Conservation (phyloP, 176 grass and related monocot species). For the Phoenix dactylifera region DNA sequence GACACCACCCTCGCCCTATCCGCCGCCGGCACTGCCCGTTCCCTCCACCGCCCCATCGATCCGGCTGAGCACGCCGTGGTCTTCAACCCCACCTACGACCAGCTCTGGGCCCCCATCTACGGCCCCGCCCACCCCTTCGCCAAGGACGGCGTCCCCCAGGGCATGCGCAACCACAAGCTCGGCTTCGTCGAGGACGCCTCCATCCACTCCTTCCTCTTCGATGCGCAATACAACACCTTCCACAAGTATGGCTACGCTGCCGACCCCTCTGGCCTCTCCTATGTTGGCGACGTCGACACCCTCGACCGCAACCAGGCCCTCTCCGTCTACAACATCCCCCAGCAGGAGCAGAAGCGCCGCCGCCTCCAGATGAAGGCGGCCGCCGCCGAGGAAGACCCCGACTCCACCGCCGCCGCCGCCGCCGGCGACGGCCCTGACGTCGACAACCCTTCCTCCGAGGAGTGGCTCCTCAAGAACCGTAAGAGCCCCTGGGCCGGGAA, state of each 20-base stretch:
- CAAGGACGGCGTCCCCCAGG: constrained; percentile 56
- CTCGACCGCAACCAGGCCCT: constrained; percentile 33
- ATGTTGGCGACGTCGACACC: constrained; percentile 52
- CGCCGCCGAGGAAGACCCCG: neutral
- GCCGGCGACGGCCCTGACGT: neutral
- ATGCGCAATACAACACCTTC: constrained; percentile 98
- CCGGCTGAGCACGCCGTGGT: constrained; percentile 62
- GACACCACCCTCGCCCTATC: constrained; percentile 77
- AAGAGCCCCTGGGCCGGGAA: constrained; percentile 93
- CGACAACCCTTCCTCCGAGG: constrained; percentile 60
- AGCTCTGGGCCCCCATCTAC: constrained; percentile 88
- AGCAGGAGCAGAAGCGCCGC: constrained; percentile 90
- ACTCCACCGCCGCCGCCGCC: constrained; percentile 15
- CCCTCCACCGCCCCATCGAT: constrained; percentile 56
- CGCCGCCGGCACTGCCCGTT: constrained; percentile 33
- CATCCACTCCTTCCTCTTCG: constrained; percentile 86
- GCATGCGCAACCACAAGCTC: constrained; percentile 97
- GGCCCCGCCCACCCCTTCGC: constrained; percentile 78
- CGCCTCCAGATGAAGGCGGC: constrained; percentile 49
- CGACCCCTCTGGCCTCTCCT: constrained; percentile 83
- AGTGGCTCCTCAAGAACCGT: constrained; percentile 79
- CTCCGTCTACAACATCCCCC: constrained; percentile 91
- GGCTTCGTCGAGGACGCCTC: constrained; percentile 95
- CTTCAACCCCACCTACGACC: constrained; percentile 95
- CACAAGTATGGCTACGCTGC: constrained; percentile 88